These are phyloP conservation scores for Jaltomata sinuosa DNA, from an alignment of 257 asterid genomes.

Conservation along the genomic window DNA sequence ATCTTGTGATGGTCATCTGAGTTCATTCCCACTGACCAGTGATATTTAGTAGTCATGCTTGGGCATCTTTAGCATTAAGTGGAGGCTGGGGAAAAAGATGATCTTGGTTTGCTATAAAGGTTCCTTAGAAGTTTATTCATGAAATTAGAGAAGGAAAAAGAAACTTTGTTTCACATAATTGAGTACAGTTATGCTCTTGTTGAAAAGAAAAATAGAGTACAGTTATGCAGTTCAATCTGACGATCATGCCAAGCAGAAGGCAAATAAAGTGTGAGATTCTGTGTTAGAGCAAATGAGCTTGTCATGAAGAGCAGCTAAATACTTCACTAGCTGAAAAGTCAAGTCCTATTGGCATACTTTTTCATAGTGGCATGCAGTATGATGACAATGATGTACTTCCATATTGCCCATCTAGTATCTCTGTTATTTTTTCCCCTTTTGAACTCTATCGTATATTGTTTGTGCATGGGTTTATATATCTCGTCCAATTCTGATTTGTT, in stretches of 20 bases:
- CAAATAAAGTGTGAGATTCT: not conserved
- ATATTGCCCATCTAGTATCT: not conserved
- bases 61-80: not conserved
- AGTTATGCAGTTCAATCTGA: not conserved
- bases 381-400: not conserved
- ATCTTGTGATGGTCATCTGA: not conserved
- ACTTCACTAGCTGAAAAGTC: not conserved
- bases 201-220: not conserved
- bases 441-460: not conserved
- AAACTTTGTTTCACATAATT: not conserved
- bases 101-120: not conserved
- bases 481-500: slow-evolving; percentile 2
- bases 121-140: not conserved
- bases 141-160: not conserved
- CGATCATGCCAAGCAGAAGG: not conserved
- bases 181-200: not conserved
- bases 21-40: not conserved
- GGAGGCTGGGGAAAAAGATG: not conserved
- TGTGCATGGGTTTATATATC: not conserved
- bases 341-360: not conserved
- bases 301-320: not conserved
- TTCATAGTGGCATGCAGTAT: not conserved
- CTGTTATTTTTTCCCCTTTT: not conserved
- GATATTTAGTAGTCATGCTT: not conserved
- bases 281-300: not conserved